Evolutionary conservation across 495 filamentous ascomycete species (phyloP).

Genomic region (Platismatia glauca): DNA sequence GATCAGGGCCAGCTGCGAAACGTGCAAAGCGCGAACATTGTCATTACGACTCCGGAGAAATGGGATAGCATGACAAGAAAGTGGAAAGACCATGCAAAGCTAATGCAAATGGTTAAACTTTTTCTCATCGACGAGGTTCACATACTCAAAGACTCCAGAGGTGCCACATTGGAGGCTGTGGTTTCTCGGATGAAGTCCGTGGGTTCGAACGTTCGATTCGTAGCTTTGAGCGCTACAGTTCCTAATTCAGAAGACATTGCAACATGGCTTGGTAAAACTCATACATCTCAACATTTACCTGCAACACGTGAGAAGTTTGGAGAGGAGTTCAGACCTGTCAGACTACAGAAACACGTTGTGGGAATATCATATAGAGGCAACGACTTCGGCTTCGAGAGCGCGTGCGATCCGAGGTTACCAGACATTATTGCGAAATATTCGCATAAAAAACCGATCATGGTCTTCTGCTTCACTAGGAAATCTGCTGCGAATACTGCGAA

Average conservation of each 20-base stretch:
- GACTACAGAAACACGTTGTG: slow-evolving; percentile 77
- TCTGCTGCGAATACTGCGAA: slow-evolving; percentile 70
- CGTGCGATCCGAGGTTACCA: slow-evolving; percentile 67
- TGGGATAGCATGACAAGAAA: slow-evolving; percentile 97
- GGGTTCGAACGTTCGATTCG: slow-evolving; percentile 76
- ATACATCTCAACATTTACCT: slow-evolving; percentile 55
- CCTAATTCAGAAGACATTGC: slow-evolving; percentile 90
- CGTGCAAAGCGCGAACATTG: slow-evolving; percentile 77
- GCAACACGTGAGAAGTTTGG: slow-evolving; percentile 75
- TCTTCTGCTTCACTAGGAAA: slow-evolving; percentile 84
- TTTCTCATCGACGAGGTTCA: slow-evolving; percentile 97
- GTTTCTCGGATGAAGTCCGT: slow-evolving; percentile 95
- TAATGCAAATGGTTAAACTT: slow-evolving; percentile 79
- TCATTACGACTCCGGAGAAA: slow-evolving; percentile 95
- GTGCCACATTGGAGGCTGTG: slow-evolving; percentile 88
- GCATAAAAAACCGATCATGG: slow-evolving; percentile 74
- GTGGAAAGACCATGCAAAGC: slow-evolving; percentile 80
- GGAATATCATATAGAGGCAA: slow-evolving; percentile 60
- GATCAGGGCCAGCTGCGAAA: slow-evolving; percentile 60
- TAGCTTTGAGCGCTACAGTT: slow-evolving; percentile 87
- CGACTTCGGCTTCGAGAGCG: slow-evolving; percentile 81
- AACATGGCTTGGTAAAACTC: slow-evolving; percentile 77
- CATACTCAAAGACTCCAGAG: slow-evolving; percentile 80
- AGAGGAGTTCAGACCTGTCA: slow-evolving; percentile 84
- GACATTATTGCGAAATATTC: slow-evolving; percentile 70